These are phyloP conservation scores for Fallopia convolvulus DNA, from an alignment of 148 eudicot species.

Conservation along the genomic window DNA sequence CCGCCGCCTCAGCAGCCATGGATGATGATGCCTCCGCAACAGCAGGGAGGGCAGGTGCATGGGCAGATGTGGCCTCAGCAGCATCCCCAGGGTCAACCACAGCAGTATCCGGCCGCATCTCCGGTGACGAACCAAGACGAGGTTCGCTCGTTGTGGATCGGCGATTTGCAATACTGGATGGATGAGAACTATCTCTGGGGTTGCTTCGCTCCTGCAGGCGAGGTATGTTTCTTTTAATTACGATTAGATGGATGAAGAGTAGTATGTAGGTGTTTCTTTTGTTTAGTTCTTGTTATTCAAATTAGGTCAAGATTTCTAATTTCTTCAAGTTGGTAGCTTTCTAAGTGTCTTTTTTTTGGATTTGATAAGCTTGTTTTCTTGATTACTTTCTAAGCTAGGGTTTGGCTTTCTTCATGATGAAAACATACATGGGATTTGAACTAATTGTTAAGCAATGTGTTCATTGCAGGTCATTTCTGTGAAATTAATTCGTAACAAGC, in stretches of 20 bases:
- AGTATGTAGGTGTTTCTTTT: background rate
- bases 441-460: background rate
- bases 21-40: constrained; percentile 19
- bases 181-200: constrained; percentile 59
- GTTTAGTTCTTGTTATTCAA: no score
- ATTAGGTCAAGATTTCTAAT: background rate
- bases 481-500: constrained; percentile 85
- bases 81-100: constrained; percentile 30
- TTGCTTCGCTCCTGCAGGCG: constrained; percentile 60
- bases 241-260: background rate
- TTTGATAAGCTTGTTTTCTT: no score
- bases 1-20: constrained; percentile 13
- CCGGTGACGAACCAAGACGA: constrained; percentile 35
- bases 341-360: no score
- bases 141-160: constrained; percentile 88
- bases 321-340: background rate
- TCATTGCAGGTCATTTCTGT: constrained; percentile 48
- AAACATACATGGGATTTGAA: background rate
- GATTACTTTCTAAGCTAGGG: background rate
- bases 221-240: constrained; percentile 31
- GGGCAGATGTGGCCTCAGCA: constrained; percentile 22
- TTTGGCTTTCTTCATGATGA: background rate
- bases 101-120: constrained; percentile 28
- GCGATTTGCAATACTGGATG: constrained; percentile 96
- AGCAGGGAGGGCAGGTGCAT: constrained; percentile 15